phyloP scores from a whole-genome alignment of 148 eudicot species.

The Simmondsia chinensis region DNA sequence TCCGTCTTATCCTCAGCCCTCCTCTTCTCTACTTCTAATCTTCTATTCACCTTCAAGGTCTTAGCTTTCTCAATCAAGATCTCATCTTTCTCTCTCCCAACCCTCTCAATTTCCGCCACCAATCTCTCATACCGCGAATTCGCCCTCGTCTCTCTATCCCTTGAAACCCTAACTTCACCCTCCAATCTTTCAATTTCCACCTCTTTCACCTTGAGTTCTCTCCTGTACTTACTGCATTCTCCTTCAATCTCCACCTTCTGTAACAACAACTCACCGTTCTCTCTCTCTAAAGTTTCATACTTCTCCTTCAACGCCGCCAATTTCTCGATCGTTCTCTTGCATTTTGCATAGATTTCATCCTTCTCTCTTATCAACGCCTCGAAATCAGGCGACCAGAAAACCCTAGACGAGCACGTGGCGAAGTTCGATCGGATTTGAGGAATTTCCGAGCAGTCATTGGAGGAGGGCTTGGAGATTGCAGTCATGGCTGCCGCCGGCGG shows the following conservation, averaged over 20 bases:
- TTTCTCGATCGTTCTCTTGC: too few species aligned
- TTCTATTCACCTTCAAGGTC: too few species aligned
- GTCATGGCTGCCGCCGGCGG: too few species aligned
- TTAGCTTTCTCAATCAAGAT: too few species aligned
- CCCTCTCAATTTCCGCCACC: not conserved
- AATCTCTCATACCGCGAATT: not conserved
- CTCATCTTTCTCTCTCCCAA: not conserved
- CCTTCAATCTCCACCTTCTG: not conserved
- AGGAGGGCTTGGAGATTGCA: too few species aligned
- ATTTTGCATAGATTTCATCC: not conserved
- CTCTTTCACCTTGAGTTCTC: conserved; percentile 1
- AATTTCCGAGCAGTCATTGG: too few species aligned
- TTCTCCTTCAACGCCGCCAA: conserved; percentile 2
- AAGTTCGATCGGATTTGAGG: too few species aligned
- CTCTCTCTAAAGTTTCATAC: not conserved
- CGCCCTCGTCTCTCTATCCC: conserved; percentile 1
- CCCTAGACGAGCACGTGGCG: too few species aligned
- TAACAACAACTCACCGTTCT: not conserved
- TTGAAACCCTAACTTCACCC: too few species aligned
- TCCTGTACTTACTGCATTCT: not conserved
- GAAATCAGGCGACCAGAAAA: too few species aligned
- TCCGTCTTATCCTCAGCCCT: too few species aligned
- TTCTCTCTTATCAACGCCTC: conserved; percentile 6
- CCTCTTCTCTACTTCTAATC: too few species aligned
- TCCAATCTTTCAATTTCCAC: not conserved